These are phyloP conservation scores for Colletotrichum tofieldiae DNA, from an alignment of 2,329 filamentous ascomycete genomes.

Conservation along the genomic window DNA sequence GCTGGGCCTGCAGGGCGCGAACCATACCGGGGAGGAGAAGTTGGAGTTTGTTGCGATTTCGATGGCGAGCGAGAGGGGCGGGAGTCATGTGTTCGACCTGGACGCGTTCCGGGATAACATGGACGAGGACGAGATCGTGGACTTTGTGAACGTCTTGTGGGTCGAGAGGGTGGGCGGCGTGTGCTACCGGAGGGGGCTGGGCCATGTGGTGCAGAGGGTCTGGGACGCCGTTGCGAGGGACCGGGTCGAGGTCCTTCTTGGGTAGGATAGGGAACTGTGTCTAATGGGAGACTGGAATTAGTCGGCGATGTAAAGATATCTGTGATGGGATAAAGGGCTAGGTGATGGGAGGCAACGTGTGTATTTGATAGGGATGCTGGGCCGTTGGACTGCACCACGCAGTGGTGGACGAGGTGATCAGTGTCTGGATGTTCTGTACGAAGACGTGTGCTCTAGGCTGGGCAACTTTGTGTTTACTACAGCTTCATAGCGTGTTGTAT, in stretches of 20 bases:
- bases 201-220: slow-evolving; percentile 58
- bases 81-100: slow-evolving; percentile 47
- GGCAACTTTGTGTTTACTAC: background rate
- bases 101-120: slow-evolving; percentile 59
- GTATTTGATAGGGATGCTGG: background rate
- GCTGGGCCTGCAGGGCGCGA: slow-evolving; percentile 63
- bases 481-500: slow-evolving; percentile 20
- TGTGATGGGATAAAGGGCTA: background rate
- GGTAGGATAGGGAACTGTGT: slow-evolving; percentile 46
- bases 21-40: slow-evolving; percentile 59
- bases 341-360: background rate
- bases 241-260: slow-evolving; percentile 59
- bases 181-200: slow-evolving; percentile 59
- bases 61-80: slow-evolving; percentile 56
- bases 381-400: background rate
- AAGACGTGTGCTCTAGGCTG: background rate
- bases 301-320: background rate
- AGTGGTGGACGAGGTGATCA: background rate
- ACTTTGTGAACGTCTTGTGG: slow-evolving; percentile 64
- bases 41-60: slow-evolving; percentile 63
- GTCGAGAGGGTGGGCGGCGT: slow-evolving; percentile 62
- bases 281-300: too few species aligned
- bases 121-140: slow-evolving; percentile 59
- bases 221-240: slow-evolving; percentile 60
- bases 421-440: slow-evolving; percentile 2